phyloP scores from a whole-genome alignment of 1,139 yeast genomes.

The Casaregolazyma lundiana region DNA sequence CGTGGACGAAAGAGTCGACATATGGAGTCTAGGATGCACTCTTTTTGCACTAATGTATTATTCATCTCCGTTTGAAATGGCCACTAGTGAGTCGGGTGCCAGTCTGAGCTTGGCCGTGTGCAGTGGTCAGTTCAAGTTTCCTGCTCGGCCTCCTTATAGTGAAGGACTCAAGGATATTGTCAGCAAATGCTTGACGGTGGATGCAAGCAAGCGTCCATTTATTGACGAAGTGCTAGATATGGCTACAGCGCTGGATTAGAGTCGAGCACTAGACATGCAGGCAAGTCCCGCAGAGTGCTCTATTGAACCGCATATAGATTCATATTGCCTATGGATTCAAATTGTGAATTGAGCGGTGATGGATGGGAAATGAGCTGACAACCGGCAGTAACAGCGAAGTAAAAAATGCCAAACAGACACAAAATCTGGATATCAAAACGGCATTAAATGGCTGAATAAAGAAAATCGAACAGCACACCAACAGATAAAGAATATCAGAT shows the following conservation, averaged over 20 bases:
- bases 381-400: too few species aligned
- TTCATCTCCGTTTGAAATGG: constrained; percentile 80
- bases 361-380: too few species aligned
- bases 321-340: too few species aligned
- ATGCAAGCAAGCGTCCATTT: constrained; percentile 57
- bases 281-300: too few species aligned
- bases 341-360: too few species aligned
- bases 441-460: too few species aligned
- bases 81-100: constrained; percentile 78
- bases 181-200: constrained; percentile 53
- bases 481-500: too few species aligned
- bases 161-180: constrained; percentile 53
- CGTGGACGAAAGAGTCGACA: constrained; percentile 71
- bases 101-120: constrained; percentile 71
- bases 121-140: constrained; percentile 65
- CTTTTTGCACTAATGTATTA: constrained; percentile 74
- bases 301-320: too few species aligned
- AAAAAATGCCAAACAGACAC: too few species aligned
- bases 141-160: constrained; percentile 52
- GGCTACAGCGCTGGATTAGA: constrained; percentile 3
- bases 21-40: constrained; percentile 89
- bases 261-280: too few species aligned
- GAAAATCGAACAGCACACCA: too few species aligned
- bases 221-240: constrained; percentile 52
- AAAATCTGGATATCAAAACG: too few species aligned